These are phyloP conservation scores for Pharnaceum exiguum DNA, from an alignment of 148 eudicot genomes.

Conservation along the genomic window DNA sequence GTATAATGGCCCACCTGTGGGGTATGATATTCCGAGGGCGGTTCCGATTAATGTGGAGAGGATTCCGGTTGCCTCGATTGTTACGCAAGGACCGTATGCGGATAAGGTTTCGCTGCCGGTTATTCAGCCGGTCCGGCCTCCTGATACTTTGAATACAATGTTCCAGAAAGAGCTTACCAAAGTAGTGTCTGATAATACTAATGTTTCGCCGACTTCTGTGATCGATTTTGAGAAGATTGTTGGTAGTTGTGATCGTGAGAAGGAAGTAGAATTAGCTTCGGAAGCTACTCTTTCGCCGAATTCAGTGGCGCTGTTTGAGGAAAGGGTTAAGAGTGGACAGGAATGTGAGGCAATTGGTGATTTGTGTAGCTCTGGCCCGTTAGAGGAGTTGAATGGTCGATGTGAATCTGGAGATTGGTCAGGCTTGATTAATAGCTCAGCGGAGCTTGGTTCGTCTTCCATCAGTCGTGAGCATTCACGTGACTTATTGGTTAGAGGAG, in stretches of 20 bases:
- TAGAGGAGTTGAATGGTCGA: constrained; percentile 41
- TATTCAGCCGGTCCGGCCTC: constrained; percentile 63
- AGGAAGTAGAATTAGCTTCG: constrained; percentile 50
- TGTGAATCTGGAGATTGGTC: constrained; percentile 50
- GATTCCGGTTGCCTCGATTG: constrained; percentile 82
- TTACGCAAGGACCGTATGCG: constrained; percentile 30
- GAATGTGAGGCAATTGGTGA: constrained; percentile 25
- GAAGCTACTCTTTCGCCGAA: constrained; percentile 37
- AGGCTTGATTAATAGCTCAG: constrained; percentile 49
- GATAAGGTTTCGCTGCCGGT: constrained; percentile 56
- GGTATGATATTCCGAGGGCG: constrained; percentile 71
- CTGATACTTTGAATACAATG: constrained; percentile 37
- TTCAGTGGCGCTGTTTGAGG: constrained; percentile 20
- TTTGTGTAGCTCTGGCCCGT: constrained; percentile 24
- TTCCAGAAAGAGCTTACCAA: constrained; percentile 52
- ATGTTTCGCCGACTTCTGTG: constrained; percentile 76
- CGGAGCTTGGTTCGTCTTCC: constrained; percentile 56
- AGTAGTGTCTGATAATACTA: constrained; percentile 35
- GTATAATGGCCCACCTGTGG: constrained; percentile 85
- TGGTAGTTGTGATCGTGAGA: constrained; percentile 35
- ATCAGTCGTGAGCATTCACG: constrained; percentile 47
- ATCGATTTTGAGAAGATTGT: constrained; percentile 51
- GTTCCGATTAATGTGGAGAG: constrained; percentile 66
- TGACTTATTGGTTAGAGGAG: constrained; percentile 50
- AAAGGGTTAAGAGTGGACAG: constrained; percentile 17